Evolutionary conservation across 192 early-diverging fungal genomes (phyloP), one percentile per base, ranked within the genome.

Genomic region (Backusella macrospora): DNA sequence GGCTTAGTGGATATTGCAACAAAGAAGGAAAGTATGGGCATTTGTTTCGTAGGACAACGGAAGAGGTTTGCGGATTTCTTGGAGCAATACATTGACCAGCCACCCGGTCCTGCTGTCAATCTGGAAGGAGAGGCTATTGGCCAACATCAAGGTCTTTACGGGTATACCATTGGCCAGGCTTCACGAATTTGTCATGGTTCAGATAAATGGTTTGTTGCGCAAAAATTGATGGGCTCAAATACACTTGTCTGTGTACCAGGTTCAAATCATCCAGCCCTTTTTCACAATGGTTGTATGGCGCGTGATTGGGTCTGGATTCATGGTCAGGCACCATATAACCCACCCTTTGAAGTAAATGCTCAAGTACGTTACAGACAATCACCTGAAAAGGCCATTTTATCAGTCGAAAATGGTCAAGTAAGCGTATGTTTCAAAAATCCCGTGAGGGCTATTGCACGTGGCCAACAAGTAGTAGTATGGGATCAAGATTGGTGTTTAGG

Each of bases 41-140:
- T 99, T 18, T 99, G 97, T 69, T 97, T 99, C 87, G 90, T 99
- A 4, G 96, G 96, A 6, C 90, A 96, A 73, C 85, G 90, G 2
- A 83, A 83, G 1, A 77, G 80, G 34, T 99, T 96, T 81, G 85
- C 90, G 6, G 85, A 90, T 16, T 97, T 99, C 71, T 68, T 72
- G 14, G 71, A 66, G 23, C 18, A 81, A 62, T 76, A 76, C 52
- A 77, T 74, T 47, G 74, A 80, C 65, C 76, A 75, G 29, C 70
- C 73, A 18, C 70, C 62, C 0, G 80, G 80, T 15, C 73, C 64
- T 21, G 77, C 74, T 15, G 71, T 82, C 4, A 74, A 78, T 71
- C 65, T 73, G 5, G 59, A 78, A 15, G 80, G 76, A 9, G 47
- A 65, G 0, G 39, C 70, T 1, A 78, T 82, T 68, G 90, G 86